Base-by-base conservation (phyloP, 176 grass and related monocot species). In the Eragrostis curvula region DNA sequence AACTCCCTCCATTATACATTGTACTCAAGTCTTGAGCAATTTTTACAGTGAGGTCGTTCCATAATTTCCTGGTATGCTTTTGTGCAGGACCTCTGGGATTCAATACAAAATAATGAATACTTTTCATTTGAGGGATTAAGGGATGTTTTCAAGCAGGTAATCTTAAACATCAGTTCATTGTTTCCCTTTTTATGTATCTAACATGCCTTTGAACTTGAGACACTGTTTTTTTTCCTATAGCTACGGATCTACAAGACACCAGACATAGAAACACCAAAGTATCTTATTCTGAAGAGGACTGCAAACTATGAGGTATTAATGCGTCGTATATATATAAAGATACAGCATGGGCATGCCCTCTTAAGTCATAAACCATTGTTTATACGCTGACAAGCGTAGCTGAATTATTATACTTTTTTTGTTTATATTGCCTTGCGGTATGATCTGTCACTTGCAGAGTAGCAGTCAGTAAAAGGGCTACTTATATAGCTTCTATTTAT, bases 81-180 rank as follows among this genome's bases (percentile, higher is more conserved):
- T 65, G 21, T 78, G 50, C 83, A 98, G 88, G 92, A 98, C 94
- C 17, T 98, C 82, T 98, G 96, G 92, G 92, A 98, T 82, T 95
- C 96, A 24, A 98, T 95, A 84, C 49, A 95, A 61, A 86, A 85
- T 41, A 93, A 95, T 2, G 84, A 95, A 17, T 93, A 98, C 63
- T 91, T 98, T 64, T 98, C 90, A 49, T 83, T 88, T 47, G 92
- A 98, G 92, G 96, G 92, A 74, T 48, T 98, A 45, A 8, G 10
- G 29, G 88, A 95, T 86, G 73, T 98, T 86, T 36, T 95, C 75
- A 91, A 95, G 62, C 90, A 98, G 88, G 96, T 95, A 91, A 65
- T 75, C 71, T 24, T 6, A 21, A 8, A 68, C 70, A 70, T 70
- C 43, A 81, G 47, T 42, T 16, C 28, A 47, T 40, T 56, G 52